Evolutionary conservation across 768 basidiomycete genomes (phyloP), one percentile per base, ranked within the genome.

Genomic region (Rhizopogon vulgaris): DNA sequence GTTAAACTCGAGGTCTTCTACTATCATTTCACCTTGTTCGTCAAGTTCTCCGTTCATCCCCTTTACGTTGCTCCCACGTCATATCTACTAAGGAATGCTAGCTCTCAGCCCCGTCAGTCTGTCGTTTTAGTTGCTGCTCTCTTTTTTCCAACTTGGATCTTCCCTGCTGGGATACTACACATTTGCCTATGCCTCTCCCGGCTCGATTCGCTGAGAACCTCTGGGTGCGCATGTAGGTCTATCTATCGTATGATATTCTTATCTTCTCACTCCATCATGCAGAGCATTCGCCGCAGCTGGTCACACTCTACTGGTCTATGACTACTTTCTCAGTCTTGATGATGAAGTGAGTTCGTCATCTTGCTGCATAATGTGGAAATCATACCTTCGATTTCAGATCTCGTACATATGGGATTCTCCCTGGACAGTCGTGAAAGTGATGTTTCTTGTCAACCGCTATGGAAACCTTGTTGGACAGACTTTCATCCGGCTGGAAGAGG

Each of bases 311-410:
- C 64, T 66, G 3, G 37, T 58, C 6, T 65, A 67, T n/a, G 65
- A 66, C 34, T 59, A 64, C 48, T 11, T 67, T 41, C 46, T 66
- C 1, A 69, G 65, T n/a, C 9, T 66, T 38, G 18, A 51, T 11
- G 54, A 62, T 51, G 67, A 68, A 55, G 65, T 63, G 32, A 12
- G 59, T 58, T 17, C 4, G 11, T 4, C 7, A 12, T 46, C 32
- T 60, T 63, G 48, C 54, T n/a, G 24, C 30, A 12, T 46, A 56
- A 22, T 41, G 58, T 12, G 60, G 66, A 62, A 28, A 48, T 6
- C 28, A 18, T 4, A 30, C 9, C 17, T 1, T 22, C 15, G 11
- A 3, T 34, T 28, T 4, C 18, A 55, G 54, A 39, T 55, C 40
- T 6, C 6, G 24, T 54, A 53, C 45, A 53, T 55, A 10, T 55